These are phyloP conservation scores for Phlebiopsis gigantea DNA, from an alignment of 768 basidiomycete genomes.

Conservation along the genomic window DNA sequence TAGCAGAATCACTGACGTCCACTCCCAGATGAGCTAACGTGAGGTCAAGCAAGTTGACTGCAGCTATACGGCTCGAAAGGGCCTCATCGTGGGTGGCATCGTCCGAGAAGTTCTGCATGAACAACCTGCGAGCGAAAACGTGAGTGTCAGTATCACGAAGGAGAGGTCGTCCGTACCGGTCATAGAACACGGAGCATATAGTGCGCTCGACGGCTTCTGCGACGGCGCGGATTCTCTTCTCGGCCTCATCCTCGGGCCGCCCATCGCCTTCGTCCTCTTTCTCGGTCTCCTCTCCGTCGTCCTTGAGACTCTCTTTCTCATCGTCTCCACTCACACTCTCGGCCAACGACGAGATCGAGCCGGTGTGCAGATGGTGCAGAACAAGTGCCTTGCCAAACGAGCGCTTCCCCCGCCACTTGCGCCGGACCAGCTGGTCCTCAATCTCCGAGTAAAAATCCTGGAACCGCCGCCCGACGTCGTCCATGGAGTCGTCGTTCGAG, in stretches of 20 bases:
- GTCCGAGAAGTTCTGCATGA: conserved; percentile 65
- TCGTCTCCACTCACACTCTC: conserved; percentile 8
- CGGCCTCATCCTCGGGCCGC: conserved; percentile 28
- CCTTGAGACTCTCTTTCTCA: conserved; percentile 17
- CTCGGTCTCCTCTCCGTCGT: conserved; percentile 13
- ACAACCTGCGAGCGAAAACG: conserved; percentile 45
- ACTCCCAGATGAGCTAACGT: conserved; percentile 86
- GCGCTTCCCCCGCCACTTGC: conserved; percentile 31
- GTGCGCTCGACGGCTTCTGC: conserved; percentile 72
- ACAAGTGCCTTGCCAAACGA: conserved; percentile 3
- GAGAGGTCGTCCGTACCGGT: too few relatives aligned
- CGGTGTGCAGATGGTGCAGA: conserved; percentile 6
- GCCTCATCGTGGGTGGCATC: conserved; percentile 90
- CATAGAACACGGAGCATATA: conserved; percentile 75
- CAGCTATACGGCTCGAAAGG: conserved; percentile 82
- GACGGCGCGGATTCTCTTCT: conserved; percentile 48
- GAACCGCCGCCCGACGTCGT: conserved; percentile 47
- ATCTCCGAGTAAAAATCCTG: conserved; percentile 69
- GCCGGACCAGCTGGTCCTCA: conserved; percentile 56
- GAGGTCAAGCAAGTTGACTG: conserved; percentile 87
- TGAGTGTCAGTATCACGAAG: conserved; percentile 15
- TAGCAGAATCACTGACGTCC: conserved; percentile 50
- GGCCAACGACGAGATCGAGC: conserved; percentile 4
- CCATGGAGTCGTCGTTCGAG: conserved; percentile 35
- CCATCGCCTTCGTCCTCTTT: conserved; percentile 24